Conservation (phyloP, 108 stramenopile species). For the Fistulifera pelliculosa region DNA sequence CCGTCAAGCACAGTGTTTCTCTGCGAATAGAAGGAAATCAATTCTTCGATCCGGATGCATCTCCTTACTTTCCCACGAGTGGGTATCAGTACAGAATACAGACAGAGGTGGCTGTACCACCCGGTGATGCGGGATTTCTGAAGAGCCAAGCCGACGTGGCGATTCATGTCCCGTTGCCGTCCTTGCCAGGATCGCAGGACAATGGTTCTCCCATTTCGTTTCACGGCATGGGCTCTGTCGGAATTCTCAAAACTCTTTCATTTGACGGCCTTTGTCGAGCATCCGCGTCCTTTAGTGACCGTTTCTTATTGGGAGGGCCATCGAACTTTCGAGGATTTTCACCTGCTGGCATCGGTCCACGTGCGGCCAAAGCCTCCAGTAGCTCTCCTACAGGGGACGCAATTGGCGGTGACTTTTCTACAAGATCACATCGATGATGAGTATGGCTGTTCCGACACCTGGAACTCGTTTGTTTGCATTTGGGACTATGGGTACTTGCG, state of each 20-base stretch:
- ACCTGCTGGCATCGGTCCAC: constrained; percentile 73
- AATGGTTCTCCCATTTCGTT: constrained; percentile 31
- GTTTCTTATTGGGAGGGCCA: constrained; percentile 78
- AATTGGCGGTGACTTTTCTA: constrained; percentile 76
- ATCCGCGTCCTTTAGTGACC: constrained; percentile 52
- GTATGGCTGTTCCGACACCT: constrained; percentile 36
- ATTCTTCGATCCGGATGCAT: too few relatives aligned
- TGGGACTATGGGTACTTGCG: constrained; percentile 66
- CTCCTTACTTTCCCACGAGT: constrained; percentile 38
- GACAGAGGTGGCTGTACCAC: constrained; percentile 64
- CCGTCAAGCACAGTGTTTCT: constrained; percentile 37
- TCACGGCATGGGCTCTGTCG: constrained; percentile 44
- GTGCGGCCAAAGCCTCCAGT: constrained; percentile 19
- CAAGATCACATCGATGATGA: constrained; percentile 49
- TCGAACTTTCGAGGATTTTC: constrained; percentile 70
- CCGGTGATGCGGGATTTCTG: constrained; percentile 67
- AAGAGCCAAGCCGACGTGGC: constrained; percentile 51
- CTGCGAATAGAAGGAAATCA: constrained; percentile 24
- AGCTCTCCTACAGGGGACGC: constrained; percentile 60
- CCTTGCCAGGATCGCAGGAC: constrained; percentile 1
- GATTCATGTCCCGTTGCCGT: constrained; percentile 33
- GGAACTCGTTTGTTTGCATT: constrained; percentile 67
- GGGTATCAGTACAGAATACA: constrained; percentile 45
- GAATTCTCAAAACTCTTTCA: constrained; percentile 36
- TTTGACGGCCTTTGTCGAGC: constrained; percentile 50